Evolutionary conservation across 1,284 basidiomycete genomes (phyloP), one percentile per base, ranked within the genome.

Genomic region (Ustilago bromivora): DNA sequence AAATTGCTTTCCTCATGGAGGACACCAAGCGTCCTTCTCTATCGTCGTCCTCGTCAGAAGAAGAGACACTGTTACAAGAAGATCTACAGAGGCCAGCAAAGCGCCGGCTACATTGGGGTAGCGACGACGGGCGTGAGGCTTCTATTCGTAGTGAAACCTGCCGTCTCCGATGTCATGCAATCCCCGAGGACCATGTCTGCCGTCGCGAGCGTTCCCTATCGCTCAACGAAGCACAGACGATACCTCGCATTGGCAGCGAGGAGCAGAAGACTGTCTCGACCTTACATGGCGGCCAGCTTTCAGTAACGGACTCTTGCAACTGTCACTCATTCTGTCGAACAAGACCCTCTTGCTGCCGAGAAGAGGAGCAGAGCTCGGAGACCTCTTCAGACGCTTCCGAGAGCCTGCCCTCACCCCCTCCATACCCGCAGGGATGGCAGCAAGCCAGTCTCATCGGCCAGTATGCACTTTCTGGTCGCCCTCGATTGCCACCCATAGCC

Each of bases 21-120:
- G 19, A 23, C 17, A 54, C 2, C 49, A 12, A 56, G 19, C 59
- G 34, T 36, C 23, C 36, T 5, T 38, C 46, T 23, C 19, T 28
- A 13, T 70, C 67, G 3, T 46, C 68, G 9, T 40, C 70, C 2
- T 55, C 51, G 19, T 62, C 55, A 0, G 63, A 63, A 2, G 35
- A 47, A 40, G 66, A 56, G 8, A 41, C 41, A 3, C 11, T 15
- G 12, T 17, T 43, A 36, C 51, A 60, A 11, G 62, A 56, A 4
- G 12, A 36, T 7, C 3, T 19, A 10, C 56, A 58, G 13, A 56
- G 40, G 34, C 61, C 66, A 10, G 46, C 46, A 35, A 74, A 62
- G 68, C 57, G 69, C 40, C 61, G 75, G 31, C 57, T 70, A 13
- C 80, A 82, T 28, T 82, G 80, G 80, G 80, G 80, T 17, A 79